Percentiles rank a stretch among this genome's conserved stretches.
Conservation (phyloP, 495 filamentous ascomycete species). For the Viridothelium virens region DNA sequence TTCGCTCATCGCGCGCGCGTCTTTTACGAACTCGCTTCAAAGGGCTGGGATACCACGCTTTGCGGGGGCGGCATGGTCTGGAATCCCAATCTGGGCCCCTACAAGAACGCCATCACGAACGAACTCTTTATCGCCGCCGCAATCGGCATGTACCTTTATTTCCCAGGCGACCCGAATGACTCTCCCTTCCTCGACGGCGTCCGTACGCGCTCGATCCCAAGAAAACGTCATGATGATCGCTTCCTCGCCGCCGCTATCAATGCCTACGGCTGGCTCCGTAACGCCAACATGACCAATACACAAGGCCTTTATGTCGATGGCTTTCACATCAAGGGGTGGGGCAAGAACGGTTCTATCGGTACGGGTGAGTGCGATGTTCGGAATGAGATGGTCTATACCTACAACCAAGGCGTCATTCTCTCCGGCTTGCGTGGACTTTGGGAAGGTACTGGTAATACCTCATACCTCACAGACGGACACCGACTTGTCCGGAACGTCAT, state of each 20-base stretch:
- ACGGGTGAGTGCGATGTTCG: conserved; percentile 62
- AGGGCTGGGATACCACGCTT: conserved; percentile 73
- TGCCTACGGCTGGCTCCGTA: conserved; percentile 73
- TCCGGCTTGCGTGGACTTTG: conserved; percentile 76
- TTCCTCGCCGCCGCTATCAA: conserved; percentile 64
- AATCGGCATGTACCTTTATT: conserved; percentile 84
- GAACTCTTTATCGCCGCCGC: conserved; percentile 80
- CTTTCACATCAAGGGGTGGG: conserved; percentile 74
- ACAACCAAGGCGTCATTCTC: conserved; percentile 94
- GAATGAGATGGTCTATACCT: conserved; percentile 87
- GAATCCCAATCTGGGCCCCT: conserved; percentile 73
- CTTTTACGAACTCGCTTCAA: conserved; percentile 75
- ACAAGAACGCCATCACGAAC: conserved; percentile 98
- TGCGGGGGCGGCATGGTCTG: conserved; percentile 91
- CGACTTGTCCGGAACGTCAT: conserved; percentile 62
- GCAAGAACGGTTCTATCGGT: conserved; percentile 45
- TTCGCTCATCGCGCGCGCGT: conserved; percentile 82
- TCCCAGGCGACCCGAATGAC: conserved; percentile 66
- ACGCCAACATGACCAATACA: conserved; percentile 71
- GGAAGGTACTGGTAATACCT: conserved; percentile 54
- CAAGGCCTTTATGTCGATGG: conserved; percentile 81
- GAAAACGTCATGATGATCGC: conserved; percentile 50
- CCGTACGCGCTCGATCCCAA: conserved; percentile 14
- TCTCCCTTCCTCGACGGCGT: conserved; percentile 48
- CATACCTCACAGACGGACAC: conserved; percentile 75